Base-by-base conservation (phyloP, 306 rosid species). In the Trichosanthes cucumerina region DNA sequence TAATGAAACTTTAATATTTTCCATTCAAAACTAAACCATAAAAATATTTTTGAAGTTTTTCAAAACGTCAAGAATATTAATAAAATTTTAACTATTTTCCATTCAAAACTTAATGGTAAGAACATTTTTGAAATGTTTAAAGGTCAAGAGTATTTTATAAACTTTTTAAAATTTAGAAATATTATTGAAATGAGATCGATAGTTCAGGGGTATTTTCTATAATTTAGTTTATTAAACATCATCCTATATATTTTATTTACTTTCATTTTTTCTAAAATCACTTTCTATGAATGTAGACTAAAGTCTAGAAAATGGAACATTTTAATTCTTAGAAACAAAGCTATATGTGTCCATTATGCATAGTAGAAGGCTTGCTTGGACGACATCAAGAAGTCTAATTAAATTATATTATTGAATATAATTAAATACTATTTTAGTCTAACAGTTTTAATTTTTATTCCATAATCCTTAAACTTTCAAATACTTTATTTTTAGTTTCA, bases 201-300 rank as follows among this genome's bases (percentile, higher is more conserved):
- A 28, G 33, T 28, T 2, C 1, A 1, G 1, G 33, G 33, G 33
- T 28, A 28, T 28, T 28, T 28, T 28, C 33, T 28, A 28, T 28
- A 28, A 28, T 1, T 28, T 28, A 28, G 33, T 28, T 1, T 28
- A 16, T 4, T 14, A 24, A 9, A 38, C 10, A 66, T 0, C 1
- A 66, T 18, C 50, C 26, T 16, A 64, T 63, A 63, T 31, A 14
- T 2, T 63, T 31, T 4, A 34, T 34, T 34, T 31, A 62, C 41
- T 62, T 62, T 5, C 23, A 34, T 2, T 64, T 65, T 2, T 64
- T 65, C 18, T 63, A 4, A 59, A 66, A 36, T 16, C 3, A 18
- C 46, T 65, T 65, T 66, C 33, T 66, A 66, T 66, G 74, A 66
- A 66, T n/a, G 18, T 39, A 66, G 74, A 38, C 74, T 66, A 34